phyloP scores from a whole-genome alignment of 768 basidiomycete genomes.

The Pleurotus djamor region DNA sequence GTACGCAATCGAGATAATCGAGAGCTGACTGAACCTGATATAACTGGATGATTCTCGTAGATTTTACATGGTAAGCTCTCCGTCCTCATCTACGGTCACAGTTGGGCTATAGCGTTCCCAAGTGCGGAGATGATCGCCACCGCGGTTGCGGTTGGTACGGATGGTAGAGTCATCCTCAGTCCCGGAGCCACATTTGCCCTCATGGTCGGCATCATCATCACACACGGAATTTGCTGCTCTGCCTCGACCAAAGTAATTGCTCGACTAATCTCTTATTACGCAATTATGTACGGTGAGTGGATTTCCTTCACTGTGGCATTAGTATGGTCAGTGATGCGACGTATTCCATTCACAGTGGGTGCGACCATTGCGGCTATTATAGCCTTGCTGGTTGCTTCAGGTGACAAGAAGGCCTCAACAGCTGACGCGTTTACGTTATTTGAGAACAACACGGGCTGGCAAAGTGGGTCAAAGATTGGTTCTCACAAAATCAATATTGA shows the following conservation, averaged over 20 bases:
- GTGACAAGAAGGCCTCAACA: conserved; percentile 46
- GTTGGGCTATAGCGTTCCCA: background rate
- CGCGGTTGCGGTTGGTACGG: conserved; percentile 50
- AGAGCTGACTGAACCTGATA: background rate
- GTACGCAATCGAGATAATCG: conserved; percentile 34
- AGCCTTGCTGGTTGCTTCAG: conserved; percentile 46
- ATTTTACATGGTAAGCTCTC: conserved; percentile 3
- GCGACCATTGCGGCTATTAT: conserved; percentile 57
- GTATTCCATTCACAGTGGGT: conserved; percentile 33
- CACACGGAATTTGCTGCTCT: conserved; percentile 58
- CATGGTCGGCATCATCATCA: conserved; percentile 48
- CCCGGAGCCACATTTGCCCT: conserved; percentile 57
- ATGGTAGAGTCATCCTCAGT: conserved; percentile 43
- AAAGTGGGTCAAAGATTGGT: conserved; percentile 33
- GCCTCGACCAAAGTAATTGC: conserved; percentile 56
- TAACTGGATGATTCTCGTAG: background rate
- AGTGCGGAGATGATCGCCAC: conserved; percentile 64
- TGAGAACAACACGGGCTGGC: conserved; percentile 64
- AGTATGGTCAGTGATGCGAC: background rate
- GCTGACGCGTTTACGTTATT: conserved; percentile 56
- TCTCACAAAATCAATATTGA: background rate
- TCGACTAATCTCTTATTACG: conserved; percentile 54
- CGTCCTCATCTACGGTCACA: background rate
- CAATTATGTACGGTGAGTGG: conserved; percentile 47
- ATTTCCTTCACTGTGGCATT: too few relatives aligned